These are phyloP conservation scores for Kwoniella heveanensis DNA, from an alignment of 768 basidiomycete genomes.

Conservation along the genomic window DNA sequence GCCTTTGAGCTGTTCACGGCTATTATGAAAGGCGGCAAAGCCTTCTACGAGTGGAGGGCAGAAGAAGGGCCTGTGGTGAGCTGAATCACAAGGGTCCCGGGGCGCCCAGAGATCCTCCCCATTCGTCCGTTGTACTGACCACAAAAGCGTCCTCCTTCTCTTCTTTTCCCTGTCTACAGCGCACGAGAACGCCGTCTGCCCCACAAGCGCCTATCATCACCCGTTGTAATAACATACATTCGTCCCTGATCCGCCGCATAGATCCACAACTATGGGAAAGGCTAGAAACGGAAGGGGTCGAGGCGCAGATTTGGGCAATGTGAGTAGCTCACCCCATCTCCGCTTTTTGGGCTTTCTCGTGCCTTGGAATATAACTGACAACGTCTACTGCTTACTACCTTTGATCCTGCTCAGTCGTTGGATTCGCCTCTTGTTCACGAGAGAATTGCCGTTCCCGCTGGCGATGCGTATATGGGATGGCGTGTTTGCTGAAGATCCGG, in stretches of 20 bases:
- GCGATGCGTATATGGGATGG: slow-evolving; percentile 95
- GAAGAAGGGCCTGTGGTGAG: slow-evolving; percentile 46
- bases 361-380: no score
- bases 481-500: slow-evolving; percentile 81
- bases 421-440: slow-evolving; percentile 87
- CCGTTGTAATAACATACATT: slow-evolving; percentile 78
- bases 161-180: slow-evolving; percentile 39
- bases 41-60: slow-evolving; percentile 65
- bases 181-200: slow-evolving; percentile 58
- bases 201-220: slow-evolving; percentile 77
- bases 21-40: slow-evolving; percentile 76
- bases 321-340: slow-evolving; percentile 58
- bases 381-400: neutral
- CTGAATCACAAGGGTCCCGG: slow-evolving; percentile 13
- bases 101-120: no score
- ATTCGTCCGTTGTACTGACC: slow-evolving; percentile 50
- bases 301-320: slow-evolving; percentile 97
- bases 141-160: slow-evolving; percentile 41
- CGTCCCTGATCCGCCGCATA: slow-evolving; percentile 68
- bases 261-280: slow-evolving; percentile 78
- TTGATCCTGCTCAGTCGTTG: slow-evolving; percentile 67
- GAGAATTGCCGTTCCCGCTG: slow-evolving; percentile 80
- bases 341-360: no score
- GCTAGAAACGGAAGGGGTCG: slow-evolving; percentile 78
- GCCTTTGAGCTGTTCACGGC: slow-evolving; percentile 78